Evolutionary conservation across 1,284 basidiomycete species (phyloP).

Genomic region (Anthracocystis setariae): DNA sequence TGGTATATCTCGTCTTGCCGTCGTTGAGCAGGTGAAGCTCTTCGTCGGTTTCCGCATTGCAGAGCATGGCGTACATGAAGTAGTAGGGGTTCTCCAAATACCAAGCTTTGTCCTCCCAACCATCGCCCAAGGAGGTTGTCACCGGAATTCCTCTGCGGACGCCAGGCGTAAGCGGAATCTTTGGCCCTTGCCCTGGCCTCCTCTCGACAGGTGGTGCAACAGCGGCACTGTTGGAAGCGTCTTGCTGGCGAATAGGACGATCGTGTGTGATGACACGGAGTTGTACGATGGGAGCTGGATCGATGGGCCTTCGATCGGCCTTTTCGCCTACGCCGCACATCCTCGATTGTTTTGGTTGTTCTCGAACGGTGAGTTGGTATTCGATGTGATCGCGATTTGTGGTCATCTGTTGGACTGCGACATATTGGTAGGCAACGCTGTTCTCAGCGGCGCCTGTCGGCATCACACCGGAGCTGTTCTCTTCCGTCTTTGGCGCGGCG

Average conservation of each 20-base stretch:
- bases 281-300: slow-evolving; percentile 96
- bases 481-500: slow-evolving; percentile 24
- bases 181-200: slow-evolving; percentile 31
- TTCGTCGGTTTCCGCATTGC: slow-evolving; percentile 72
- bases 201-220: slow-evolving; percentile 42
- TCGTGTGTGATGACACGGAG: slow-evolving; percentile 78
- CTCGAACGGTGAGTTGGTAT: slow-evolving; percentile 59
- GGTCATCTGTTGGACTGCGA: slow-evolving; percentile 55
- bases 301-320: slow-evolving; percentile 91
- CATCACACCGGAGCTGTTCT: slow-evolving; percentile 30
- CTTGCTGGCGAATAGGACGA: slow-evolving; percentile 31
- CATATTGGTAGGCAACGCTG: slow-evolving; percentile 57
- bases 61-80: slow-evolving; percentile 66
- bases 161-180: slow-evolving; percentile 23
- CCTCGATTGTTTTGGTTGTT: slow-evolving; percentile 64
- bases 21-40: slow-evolving; percentile 93
- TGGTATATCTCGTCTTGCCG: slow-evolving; percentile 87
- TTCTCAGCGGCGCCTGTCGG: slow-evolving; percentile 22
- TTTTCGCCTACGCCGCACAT: slow-evolving; percentile 73
- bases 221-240: slow-evolving; percentile 14
- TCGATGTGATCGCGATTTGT: slow-evolving; percentile 56
- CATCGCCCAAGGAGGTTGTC: slow-evolving; percentile 51
- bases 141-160: slow-evolving; percentile 55
- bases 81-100: slow-evolving; percentile 64
- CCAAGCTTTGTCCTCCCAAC: slow-evolving; percentile 66